phyloP scores from a whole-genome alignment of 352 stramenopile species.

The Phytophthora hibernalis region DNA sequence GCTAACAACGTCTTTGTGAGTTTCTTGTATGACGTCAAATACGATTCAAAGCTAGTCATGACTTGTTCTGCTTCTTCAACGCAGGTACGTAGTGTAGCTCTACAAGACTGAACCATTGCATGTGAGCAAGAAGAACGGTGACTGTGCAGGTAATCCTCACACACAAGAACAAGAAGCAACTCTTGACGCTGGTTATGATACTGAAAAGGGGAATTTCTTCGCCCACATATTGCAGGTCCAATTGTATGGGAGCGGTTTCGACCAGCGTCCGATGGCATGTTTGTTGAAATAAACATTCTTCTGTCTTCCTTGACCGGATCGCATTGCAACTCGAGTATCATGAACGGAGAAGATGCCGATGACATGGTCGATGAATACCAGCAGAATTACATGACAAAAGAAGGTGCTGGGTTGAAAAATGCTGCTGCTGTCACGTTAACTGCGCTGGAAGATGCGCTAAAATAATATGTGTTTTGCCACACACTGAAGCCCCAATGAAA shows the following conservation, averaged over 20 bases:
- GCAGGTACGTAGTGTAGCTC: too few relatives aligned
- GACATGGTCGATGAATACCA: constrained; percentile 20
- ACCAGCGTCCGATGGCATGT: not conserved
- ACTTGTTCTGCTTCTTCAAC: too few relatives aligned
- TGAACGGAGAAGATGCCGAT: too few relatives aligned
- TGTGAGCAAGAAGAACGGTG: too few relatives aligned
- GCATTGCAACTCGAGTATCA: constrained; percentile 1
- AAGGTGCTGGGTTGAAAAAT: constrained; percentile 5
- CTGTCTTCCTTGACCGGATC: not conserved
- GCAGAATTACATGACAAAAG: constrained; percentile 16
- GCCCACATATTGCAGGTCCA: not conserved
- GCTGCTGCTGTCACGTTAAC: not conserved
- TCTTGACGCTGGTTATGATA: not conserved
- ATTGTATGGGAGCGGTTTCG: not conserved
- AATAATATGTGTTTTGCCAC: constrained; percentile 2
- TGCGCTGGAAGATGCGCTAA: not conserved
- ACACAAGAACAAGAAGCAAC: too few relatives aligned
- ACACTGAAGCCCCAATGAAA: not conserved
- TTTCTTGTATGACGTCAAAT: too few relatives aligned
- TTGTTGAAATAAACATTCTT: not conserved
- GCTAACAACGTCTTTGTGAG: too few relatives aligned
- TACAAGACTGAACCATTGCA: too few relatives aligned
- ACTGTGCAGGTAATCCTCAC: too few relatives aligned
- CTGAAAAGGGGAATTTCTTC: not conserved
- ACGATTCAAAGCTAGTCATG: too few relatives aligned